Evolutionary conservation across 78 protist species (phyloP).

Genomic region (Ministeria vibrans): DNA sequence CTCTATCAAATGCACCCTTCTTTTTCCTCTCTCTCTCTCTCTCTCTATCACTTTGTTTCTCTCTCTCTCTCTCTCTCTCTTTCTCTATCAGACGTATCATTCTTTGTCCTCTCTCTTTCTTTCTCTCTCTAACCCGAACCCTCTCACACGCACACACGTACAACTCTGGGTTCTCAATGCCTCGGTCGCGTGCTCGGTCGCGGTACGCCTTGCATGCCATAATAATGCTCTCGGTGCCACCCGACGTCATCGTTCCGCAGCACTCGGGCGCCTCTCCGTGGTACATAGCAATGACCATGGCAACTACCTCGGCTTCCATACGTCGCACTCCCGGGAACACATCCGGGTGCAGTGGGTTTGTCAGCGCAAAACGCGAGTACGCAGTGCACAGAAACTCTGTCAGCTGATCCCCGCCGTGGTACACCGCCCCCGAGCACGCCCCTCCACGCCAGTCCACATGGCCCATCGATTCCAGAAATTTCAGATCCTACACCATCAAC

Average conservation of each 20-base stretch:
- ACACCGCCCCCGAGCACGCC: slow-evolving; percentile 30
- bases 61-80: not conserved
- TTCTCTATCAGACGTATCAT: not conserved
- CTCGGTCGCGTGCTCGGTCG: slow-evolving; percentile 8
- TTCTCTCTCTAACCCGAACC: not conserved
- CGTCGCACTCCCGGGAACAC: slow-evolving; percentile 33
- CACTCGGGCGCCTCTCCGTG: slow-evolving; percentile 8
- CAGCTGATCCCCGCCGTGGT: slow-evolving; percentile 19
- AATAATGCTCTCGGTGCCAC: slow-evolving; percentile 65
- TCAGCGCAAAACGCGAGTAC: slow-evolving; percentile 21
- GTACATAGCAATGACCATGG: slow-evolving; percentile 10
- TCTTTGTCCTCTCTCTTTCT: not conserved
- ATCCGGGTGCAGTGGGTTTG: slow-evolving; percentile 39
- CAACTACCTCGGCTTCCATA: slow-evolving; percentile 39
- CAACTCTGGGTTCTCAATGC: not conserved
- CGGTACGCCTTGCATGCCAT: slow-evolving; percentile 33
- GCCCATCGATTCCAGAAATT: too few relatives aligned
- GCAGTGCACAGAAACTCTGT: not conserved
- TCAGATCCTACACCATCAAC: too few relatives aligned
- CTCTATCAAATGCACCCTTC: not conserved
- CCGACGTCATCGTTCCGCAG: slow-evolving; percentile 51
- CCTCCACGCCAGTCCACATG: too few relatives aligned
- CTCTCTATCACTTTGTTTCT: not conserved
- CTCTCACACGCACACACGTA: not conserved
- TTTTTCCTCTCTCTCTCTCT: not conserved